A percentile compares a stretch with the other conserved stretches of the same genome.
These are phyloP conservation scores for Pseudocercospora cruenta DNA, from an alignment of 2,329 filamentous ascomycete genomes.

Conservation along the genomic window DNA sequence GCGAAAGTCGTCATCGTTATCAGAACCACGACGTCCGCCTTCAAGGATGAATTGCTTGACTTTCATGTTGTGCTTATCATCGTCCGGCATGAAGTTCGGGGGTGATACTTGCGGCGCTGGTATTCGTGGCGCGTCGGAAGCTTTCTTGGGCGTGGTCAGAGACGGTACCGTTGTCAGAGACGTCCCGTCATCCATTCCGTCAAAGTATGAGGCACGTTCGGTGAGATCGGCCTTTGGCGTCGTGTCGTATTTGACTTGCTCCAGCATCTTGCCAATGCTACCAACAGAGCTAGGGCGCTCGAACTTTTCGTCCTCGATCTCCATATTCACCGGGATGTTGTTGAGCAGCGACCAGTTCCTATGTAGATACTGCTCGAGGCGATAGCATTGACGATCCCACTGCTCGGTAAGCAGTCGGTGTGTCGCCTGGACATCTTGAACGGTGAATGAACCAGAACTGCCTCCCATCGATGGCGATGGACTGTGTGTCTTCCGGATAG, in stretches of 20 bases:
- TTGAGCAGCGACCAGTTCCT: conserved; percentile 52
- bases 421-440: conserved; percentile 56
- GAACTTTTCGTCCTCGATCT: conserved; percentile 52
- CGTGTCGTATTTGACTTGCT: conserved; percentile 50
- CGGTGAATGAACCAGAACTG: conserved; percentile 40
- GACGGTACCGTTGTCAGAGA: background rate
- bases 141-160: conserved; percentile 15
- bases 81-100: conserved; percentile 6
- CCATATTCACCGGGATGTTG: conserved; percentile 47
- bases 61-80: conserved; percentile 27
- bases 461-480: conserved; percentile 25
- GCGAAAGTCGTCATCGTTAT: conserved; percentile 10
- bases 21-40: conserved; percentile 13
- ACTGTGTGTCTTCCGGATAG: conserved; percentile 28
- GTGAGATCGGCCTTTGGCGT: conserved; percentile 44
- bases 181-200: conserved; percentile 18
- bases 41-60: conserved; percentile 37
- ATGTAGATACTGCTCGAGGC: conserved; percentile 51
- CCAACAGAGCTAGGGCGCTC: conserved; percentile 46
- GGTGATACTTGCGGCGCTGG: conserved; percentile 18
- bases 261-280: conserved; percentile 39
- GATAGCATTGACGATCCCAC: conserved; percentile 54
- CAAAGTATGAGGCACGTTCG: conserved; percentile 45
- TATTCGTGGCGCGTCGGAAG: conserved; percentile 1
- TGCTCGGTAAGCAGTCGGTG: conserved; percentile 53